Conservation (phyloP, 2,329 filamentous ascomycete genomes). For the Colletotrichum sp. region DNA sequence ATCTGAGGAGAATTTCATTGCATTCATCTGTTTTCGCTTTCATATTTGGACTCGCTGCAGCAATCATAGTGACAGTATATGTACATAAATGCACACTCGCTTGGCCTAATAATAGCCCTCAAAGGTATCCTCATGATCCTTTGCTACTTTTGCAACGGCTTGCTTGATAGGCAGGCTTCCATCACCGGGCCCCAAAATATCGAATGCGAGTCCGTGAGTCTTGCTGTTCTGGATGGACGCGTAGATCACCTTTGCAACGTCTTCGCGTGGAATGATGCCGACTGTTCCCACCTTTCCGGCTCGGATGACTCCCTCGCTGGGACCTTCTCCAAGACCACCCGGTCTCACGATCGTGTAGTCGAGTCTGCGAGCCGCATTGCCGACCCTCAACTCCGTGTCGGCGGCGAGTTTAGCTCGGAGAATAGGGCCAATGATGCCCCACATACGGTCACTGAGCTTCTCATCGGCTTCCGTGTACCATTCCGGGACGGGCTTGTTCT, state of each 20-base stretch:
- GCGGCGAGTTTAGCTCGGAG: conserved; percentile 47
- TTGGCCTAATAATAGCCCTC: conserved; percentile 27
- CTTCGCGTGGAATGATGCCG: conserved; percentile 42
- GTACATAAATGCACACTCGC: background rate
- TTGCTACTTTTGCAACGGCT: conserved; percentile 42
- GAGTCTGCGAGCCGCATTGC: conserved; percentile 40
- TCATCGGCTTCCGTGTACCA: conserved; percentile 48
- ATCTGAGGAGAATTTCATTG: background rate
- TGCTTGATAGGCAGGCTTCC: conserved; percentile 35
- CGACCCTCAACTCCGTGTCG: conserved; percentile 41
- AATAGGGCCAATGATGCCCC: conserved; percentile 42
- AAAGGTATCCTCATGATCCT: conserved; percentile 36
- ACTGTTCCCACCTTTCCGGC: conserved; percentile 46
- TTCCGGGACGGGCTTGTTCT: conserved; percentile 36
- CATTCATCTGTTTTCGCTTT: background rate
- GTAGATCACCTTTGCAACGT: conserved; percentile 48
- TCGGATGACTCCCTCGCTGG: conserved; percentile 39
- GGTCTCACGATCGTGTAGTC: conserved; percentile 52
- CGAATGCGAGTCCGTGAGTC: conserved; percentile 47
- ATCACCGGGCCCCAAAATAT: conserved; percentile 43
- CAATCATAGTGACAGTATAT: background rate
- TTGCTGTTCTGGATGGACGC: conserved; percentile 42
- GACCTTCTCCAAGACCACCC: conserved; percentile 41
- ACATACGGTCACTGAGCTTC: conserved; percentile 38
- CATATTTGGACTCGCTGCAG: background rate